A percentile compares a stretch with the other conserved stretches of the same genome.
phyloP scores from a whole-genome alignment of 208 protist genomes.

The Trypanosoma theileri region DNA sequence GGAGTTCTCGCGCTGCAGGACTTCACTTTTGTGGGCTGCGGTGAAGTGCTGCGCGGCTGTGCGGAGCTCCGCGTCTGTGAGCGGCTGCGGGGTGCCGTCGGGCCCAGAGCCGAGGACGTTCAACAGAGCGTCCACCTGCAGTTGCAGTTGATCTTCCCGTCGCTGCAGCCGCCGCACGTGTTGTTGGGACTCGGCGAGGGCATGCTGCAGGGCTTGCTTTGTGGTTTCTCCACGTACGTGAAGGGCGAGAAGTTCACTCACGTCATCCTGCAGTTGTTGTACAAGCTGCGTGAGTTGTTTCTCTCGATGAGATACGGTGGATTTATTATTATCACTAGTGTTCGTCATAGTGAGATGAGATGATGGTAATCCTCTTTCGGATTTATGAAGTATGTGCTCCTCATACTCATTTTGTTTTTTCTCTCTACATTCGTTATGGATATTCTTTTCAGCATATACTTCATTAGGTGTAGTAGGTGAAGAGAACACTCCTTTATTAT shows the following conservation, averaged over 20 bases:
- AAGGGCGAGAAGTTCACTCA: constrained; percentile 26
- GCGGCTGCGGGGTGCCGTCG: too few species aligned
- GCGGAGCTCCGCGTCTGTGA: constrained; percentile 13
- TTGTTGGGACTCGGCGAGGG: constrained; percentile 5
- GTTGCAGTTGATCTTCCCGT: background rate
- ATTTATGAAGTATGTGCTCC: too few species aligned
- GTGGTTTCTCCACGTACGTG: constrained; percentile 11
- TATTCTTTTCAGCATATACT: background rate
- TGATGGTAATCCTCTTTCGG: background rate
- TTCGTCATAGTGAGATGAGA: too few species aligned
- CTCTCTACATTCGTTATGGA: background rate
- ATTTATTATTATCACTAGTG: background rate
- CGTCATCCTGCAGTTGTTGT: constrained; percentile 20
- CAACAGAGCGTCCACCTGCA: constrained; percentile 13
- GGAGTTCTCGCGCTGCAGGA: constrained; percentile 4
- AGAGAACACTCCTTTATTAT: background rate
- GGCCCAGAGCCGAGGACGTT: too few species aligned
- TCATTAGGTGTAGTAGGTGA: too few species aligned
- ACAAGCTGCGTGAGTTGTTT: constrained; percentile 4
- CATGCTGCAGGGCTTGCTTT: constrained; percentile 13
- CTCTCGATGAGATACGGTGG: background rate
- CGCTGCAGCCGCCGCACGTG: constrained; percentile 10
- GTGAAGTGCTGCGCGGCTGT: background rate
- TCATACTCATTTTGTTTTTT: background rate
- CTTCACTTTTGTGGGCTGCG: background rate